Base-by-base conservation (phyloP, 2,329 filamentous ascomycete genomes). In the Gliomastix tumulicola region DNA sequence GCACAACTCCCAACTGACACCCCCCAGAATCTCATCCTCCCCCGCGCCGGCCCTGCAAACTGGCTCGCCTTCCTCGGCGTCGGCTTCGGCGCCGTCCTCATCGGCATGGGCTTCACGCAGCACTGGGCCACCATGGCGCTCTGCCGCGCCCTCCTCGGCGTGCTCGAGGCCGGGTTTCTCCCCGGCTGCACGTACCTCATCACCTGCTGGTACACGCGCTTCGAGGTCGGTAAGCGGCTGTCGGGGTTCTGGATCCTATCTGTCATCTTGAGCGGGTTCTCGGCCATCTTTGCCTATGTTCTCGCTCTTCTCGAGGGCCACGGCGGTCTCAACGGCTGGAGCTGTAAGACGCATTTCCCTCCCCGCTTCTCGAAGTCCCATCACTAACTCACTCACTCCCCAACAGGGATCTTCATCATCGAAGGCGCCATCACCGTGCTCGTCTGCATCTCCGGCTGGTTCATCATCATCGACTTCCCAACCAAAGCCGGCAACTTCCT, bases 201-300 rank as follows among this genome's bases (percentile, higher is more conserved):
- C 2, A 75, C 69, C 1, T 80, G 75, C 45, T 85, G 79, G 79
- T 85, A 84, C 46, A 75, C 69, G 44, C 65, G 79, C n/a, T 69
- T 65, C 7, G 80, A 84, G 43, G 77, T 83, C 32, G 79, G 77
- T 23, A 71, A 82, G 19, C 68, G 81, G 20, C 71, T 38, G 12
- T 15, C 30, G 21, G 30, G 48, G 8, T 52, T 54, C 36, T 53
- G 55, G 44, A 44, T 49, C 11, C 43, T 49, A 10, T 52, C 49
- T n/a, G 41, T 40, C 35, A 39, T 51, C 13, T 48, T 41, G 28
- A 48, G 47, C 13, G 53, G 41, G 5, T 46, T 51, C 27, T 44
- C 43, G 8, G 51, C 50, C 0, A 41, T 50, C 7, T 30, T 50
- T n/a, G 46, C 48, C 3, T 48, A 44, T 19, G 45, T 41, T 10